phyloP scores from a whole-genome alignment of 176 grass and related monocot genomes.

The Poa annua region DNA sequence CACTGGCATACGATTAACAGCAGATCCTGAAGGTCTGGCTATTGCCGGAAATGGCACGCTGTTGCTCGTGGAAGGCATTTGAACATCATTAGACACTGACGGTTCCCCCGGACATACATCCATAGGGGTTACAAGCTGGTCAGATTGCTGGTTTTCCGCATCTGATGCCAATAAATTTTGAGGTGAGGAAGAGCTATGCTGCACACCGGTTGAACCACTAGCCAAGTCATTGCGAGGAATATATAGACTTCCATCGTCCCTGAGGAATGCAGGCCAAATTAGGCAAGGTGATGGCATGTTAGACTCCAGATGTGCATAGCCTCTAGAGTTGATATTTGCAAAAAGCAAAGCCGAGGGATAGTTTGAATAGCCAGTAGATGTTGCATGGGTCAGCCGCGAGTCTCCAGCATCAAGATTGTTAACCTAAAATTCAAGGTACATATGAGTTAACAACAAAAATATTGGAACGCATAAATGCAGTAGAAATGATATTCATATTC shows the following conservation, averaged over 20 bases:
- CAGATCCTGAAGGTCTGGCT: conserved; percentile 39
- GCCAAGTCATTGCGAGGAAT: conserved; percentile 51
- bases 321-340: conserved; percentile 66
- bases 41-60: conserved; percentile 35
- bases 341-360: conserved; percentile 79
- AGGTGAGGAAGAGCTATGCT: conserved; percentile 51
- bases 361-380: conserved; percentile 89
- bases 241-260: conserved; percentile 55
- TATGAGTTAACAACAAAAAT: conserved; percentile 41
- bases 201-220: conserved; percentile 44
- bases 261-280: conserved; percentile 56
- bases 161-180: conserved; percentile 45
- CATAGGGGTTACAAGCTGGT: conserved; percentile 62
- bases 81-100: conserved; percentile 48
- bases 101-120: conserved; percentile 78
- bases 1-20: conserved; percentile 28
- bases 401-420: conserved; percentile 93
- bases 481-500: conserved; percentile 25
- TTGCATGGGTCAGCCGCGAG: conserved; percentile 78
- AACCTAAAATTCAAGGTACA: conserved; percentile 69
- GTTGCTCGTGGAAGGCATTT: conserved; percentile 45
- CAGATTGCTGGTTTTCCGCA: conserved; percentile 50
- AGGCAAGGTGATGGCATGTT: conserved; percentile 45
- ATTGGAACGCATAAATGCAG: conserved; percentile 34
- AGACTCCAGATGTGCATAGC: conserved; percentile 55